Evolutionary conservation across 345 rosid species (phyloP).

Genomic region (Citrus maxima): DNA sequence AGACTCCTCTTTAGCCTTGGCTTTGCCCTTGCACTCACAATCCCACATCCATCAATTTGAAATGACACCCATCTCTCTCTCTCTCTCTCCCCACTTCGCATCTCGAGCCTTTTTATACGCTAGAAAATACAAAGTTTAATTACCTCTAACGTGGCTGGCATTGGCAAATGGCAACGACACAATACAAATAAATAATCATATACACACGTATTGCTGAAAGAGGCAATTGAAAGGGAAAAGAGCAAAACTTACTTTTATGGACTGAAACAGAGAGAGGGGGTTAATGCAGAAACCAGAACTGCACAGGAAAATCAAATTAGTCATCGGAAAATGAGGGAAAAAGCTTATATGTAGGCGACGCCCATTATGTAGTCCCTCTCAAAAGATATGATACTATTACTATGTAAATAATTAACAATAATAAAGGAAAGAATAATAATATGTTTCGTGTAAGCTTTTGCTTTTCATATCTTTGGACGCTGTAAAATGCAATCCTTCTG

Average conservation of each 20-base stretch:
- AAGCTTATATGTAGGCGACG: neutral
- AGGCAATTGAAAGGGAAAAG: neutral
- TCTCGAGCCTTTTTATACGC: slow-evolving; percentile 10
- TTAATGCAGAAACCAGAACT: neutral
- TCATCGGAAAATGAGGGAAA: too few species aligned
- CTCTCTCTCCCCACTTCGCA: slow-evolving; percentile 6
- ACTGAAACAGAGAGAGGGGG: neutral
- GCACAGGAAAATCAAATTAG: too few species aligned
- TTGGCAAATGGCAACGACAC: too few species aligned
- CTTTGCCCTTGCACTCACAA: slow-evolving; percentile 3
- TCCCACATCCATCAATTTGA: too few species aligned
- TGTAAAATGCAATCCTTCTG: neutral
- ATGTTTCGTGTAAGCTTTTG: neutral
- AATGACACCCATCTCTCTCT: neutral
- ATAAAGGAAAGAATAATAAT: neutral
- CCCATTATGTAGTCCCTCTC: neutral
- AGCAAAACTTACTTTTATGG: neutral
- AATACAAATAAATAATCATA: too few species aligned
- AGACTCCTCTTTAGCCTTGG: neutral
- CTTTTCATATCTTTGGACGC: slow-evolving; percentile 1
- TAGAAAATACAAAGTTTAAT: neutral
- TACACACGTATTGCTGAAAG: neutral
- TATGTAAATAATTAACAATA: neutral
- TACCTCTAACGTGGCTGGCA: too few species aligned
- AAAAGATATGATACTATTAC: slow-evolving; percentile 5